Evolutionary conservation across 139 green algal genomes (phyloP), one percentile per base, ranked within the genome.

Genomic region (Volvox africanus): DNA sequence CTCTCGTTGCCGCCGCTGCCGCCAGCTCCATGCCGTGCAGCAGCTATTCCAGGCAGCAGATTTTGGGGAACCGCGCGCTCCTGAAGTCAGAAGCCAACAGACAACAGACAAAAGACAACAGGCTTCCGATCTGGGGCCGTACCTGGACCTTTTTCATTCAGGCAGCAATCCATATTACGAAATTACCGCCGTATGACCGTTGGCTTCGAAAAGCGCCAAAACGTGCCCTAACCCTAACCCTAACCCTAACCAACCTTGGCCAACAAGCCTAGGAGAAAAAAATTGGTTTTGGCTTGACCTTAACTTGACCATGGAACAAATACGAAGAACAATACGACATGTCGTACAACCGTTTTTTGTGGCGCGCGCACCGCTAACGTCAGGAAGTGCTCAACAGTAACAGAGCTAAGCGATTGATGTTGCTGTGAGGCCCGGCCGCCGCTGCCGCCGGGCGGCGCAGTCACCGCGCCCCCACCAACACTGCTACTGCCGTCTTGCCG

Each of bases 361-460:
- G 2, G 65, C 65, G 2, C 24, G 9, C 76, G 32, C 32, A 89
- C 85, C 85, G 85, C 85, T 30, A 89, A 20, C 18, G 68, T 32
- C 28, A 82, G 85, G 28, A 89, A 89, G 37, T 82, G 85, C 28
- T 55, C 21, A 1, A 89, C 21, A 71, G 36, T 82, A 71, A 73
- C 85, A 30, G 6, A 68, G 9, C 44, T 55, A 5, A 9, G 44
- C 17, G 37, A 44, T 14, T 67, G 78, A 22, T 67, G 78, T 17
- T 3, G 78, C 78, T 18, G 78, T 67, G 78, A 18, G 30, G 30
- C 32, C 33, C 17, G 30, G 30, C 65, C 24, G 65, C 65, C 24
- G 65, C 62, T 19, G 16, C 82, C 62, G 18, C 62, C 36, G 13
- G 80, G 28, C n/a, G 80, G 12, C n/a, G 55, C 55, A 30, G n/a